Conservation (phyloP, 1,284 basidiomycete species). For the Irpex sp. region DNA sequence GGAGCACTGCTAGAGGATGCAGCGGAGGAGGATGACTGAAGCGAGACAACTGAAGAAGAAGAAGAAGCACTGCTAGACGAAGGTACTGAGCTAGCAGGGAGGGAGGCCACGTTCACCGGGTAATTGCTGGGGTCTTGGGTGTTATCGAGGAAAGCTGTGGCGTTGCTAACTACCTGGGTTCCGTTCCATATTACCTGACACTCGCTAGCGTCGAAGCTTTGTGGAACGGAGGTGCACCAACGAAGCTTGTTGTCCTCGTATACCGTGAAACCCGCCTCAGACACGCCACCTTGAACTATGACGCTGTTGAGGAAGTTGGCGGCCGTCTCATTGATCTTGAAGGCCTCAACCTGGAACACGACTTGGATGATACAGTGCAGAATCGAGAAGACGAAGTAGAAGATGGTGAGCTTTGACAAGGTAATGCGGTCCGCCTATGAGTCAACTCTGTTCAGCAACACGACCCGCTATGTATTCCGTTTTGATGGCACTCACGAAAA, state of each 20-base stretch:
- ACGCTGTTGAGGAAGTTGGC: slow-evolving; percentile 47
- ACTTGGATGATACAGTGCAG: slow-evolving; percentile 65
- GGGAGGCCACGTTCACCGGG: background rate
- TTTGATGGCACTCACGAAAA: slow-evolving; percentile 41
- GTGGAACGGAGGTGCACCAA: slow-evolving; percentile 54
- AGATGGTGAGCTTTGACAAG: slow-evolving; percentile 55
- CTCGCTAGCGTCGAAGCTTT: slow-evolving; percentile 36
- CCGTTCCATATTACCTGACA: slow-evolving; percentile 56
- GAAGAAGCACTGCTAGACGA: background rate
- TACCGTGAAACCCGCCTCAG: slow-evolving; percentile 49
- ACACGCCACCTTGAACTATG: slow-evolving; percentile 43
- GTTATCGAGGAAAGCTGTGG: slow-evolving; percentile 1
- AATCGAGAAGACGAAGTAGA: slow-evolving; percentile 65
- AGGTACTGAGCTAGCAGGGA: slow-evolving; percentile 4
- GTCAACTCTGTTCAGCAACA: background rate
- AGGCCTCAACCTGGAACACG: slow-evolving; percentile 61
- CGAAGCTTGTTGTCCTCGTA: slow-evolving; percentile 40
- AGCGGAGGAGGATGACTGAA: background rate
- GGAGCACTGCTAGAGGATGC: background rate
- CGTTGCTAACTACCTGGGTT: slow-evolving; percentile 7
- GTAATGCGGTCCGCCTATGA: slow-evolving; percentile 65
- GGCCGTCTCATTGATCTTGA: slow-evolving; percentile 56
- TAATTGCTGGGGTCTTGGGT: background rate
- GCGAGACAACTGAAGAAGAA: too few relatives aligned
- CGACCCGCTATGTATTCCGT: background rate